phyloP scores from a whole-genome alignment of 768 basidiomycete genomes.

The Tricholoma sp. region DNA sequence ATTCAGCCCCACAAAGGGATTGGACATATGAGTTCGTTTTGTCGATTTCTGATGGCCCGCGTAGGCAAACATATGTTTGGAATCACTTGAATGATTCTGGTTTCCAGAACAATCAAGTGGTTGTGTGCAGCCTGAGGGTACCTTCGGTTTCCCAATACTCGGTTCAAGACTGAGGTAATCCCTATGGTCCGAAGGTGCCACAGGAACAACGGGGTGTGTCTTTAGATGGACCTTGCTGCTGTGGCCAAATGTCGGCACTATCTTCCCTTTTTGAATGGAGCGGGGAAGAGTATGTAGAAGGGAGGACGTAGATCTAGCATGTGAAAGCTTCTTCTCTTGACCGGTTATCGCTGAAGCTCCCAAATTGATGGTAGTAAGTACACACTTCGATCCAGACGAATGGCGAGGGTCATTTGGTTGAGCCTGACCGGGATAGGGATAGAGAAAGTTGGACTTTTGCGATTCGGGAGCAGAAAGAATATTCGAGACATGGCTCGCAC shows the following conservation, averaged over 20 bases:
- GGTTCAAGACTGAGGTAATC: conserved; percentile 21
- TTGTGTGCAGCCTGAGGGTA: conserved; percentile 23
- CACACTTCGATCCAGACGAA: not conserved
- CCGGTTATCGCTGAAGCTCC: not conserved
- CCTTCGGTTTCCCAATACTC: conserved; percentile 28
- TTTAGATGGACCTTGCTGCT: not conserved
- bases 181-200: conserved; percentile 22
- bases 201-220: conserved; percentile 3
- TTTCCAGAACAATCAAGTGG: conserved; percentile 1
- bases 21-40: conserved; percentile 4
- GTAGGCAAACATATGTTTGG: conserved; percentile 9
- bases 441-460: not conserved
- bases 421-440: not conserved
- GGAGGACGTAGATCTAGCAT: not conserved
- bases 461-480: not conserved
- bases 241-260: not conserved
- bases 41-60: conserved; percentile 14
- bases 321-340: not conserved
- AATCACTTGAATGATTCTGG: not conserved
- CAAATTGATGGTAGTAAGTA: not conserved
- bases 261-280: not conserved
- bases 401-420: not conserved
- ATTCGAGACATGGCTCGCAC: not conserved
- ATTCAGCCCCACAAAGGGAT: not conserved
- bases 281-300: not conserved